Base-by-base conservation (phyloP, 345 rosid species). In the Adansonia digitata region DNA sequence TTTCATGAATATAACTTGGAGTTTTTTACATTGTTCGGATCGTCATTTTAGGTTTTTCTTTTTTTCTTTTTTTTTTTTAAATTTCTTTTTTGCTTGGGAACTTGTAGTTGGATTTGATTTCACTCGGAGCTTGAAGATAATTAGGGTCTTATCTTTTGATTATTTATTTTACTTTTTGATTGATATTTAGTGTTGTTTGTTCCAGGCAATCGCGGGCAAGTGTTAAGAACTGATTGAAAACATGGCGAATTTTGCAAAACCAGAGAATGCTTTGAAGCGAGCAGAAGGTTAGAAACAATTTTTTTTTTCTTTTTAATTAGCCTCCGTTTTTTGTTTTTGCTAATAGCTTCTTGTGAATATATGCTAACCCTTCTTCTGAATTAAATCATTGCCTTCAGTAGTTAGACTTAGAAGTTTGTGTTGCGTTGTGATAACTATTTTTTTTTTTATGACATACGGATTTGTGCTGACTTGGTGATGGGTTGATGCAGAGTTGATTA, bases 241-340 rank as follows among this genome's bases (percentile, higher is more conserved):
- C 77, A 94, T 94, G 98, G 76, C 93, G 74, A 86, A 79, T 51
- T 94, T 85, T 78, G 89, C 91, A 71, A 94, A 94, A 82, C 97
- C 98, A 0, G 98, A 94, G 85, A 92, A 92, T 62, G 98, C 98
- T 0, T 71, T 94, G 66, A 92, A 92, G 88, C 92, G 97, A 71
- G 98, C 98, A 31, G 98, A 94, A 87, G 98, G 98, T 92, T 56
- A 83, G 85, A 8, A 0, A 15, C 26, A 46, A 5, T n/a, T 2
- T 0, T 22, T 73, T 60, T 2, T 34, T 72, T 26, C n/a, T 71
- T 8, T 35, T 15, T 0, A 46, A 7, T 17, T 37, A 14, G 2
- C 15, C 8, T 20, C 26, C 2, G 60, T 71, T 37, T 55, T 20
- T 53, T 71, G 29, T 22, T 53, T 56, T 37, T 7, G 27, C 10